phyloP scores from a whole-genome alignment of 2,329 filamentous ascomycete genomes.

The Aspergillus sp. region DNA sequence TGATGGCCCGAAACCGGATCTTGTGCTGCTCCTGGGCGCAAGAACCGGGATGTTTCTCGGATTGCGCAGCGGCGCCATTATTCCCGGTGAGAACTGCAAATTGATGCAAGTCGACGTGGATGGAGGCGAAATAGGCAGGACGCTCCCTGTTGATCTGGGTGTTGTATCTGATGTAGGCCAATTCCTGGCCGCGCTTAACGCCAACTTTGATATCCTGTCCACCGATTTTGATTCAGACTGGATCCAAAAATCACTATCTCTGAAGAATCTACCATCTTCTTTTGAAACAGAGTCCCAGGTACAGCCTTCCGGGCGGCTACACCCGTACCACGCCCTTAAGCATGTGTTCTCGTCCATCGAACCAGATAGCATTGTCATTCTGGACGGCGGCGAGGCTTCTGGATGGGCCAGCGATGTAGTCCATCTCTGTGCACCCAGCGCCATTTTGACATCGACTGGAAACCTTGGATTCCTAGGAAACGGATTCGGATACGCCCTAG shows the following conservation, averaged over 20 bases:
- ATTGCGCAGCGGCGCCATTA: conserved; percentile 36
- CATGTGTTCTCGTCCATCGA: conserved; percentile 38
- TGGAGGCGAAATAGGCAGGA: conserved; percentile 45
- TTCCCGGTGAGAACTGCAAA: conserved; percentile 38
- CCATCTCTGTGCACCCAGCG: conserved; percentile 36
- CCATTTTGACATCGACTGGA: conserved; percentile 33
- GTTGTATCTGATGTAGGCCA: conserved; percentile 42
- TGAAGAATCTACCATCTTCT: conserved; percentile 17
- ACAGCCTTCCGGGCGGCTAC: conserved; percentile 31
- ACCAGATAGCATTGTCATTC: conserved; percentile 36
- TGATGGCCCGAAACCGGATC: conserved; percentile 34
- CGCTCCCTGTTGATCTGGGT: conserved; percentile 40
- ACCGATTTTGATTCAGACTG: neutral
- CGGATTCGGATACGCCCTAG: conserved; percentile 48
- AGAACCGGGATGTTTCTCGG: conserved; percentile 45
- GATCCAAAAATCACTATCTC: conserved; percentile 1
- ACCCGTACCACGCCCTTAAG: conserved; percentile 46
- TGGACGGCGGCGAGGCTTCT: conserved; percentile 27
- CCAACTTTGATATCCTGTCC: conserved; percentile 12
- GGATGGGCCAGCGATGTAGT: conserved; percentile 41
- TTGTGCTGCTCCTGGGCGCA: conserved; percentile 43
- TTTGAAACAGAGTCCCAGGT: conserved; percentile 23
- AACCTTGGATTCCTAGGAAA: conserved; percentile 48
- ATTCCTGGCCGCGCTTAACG: conserved; percentile 31
- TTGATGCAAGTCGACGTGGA: conserved; percentile 47